phyloP scores from a whole-genome alignment of 176 grass and related monocot species.

The Neostapfia colusana region DNA sequence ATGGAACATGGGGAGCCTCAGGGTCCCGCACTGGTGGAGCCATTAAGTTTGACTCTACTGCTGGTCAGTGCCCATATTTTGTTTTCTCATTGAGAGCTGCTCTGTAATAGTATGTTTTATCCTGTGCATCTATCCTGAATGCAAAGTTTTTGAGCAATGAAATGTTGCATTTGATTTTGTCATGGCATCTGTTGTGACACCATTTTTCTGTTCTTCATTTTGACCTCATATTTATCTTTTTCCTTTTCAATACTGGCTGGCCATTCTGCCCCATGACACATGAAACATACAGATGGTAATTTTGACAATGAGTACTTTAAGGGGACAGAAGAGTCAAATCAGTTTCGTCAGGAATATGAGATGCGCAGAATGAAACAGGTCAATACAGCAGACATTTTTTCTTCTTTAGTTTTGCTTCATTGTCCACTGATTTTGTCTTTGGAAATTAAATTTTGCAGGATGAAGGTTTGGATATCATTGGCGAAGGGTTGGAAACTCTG shows the following conservation, averaged over 20 bases:
- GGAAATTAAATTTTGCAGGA: constrained; percentile 52
- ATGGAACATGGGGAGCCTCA: constrained; percentile 72
- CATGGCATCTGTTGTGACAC: not conserved
- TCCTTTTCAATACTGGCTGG: not conserved
- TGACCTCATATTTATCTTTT: not conserved
- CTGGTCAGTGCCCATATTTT: constrained; percentile 44
- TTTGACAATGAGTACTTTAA: constrained; percentile 90
- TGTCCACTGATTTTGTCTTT: not conserved
- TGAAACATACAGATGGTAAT: constrained; percentile 64
- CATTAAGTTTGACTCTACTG: constrained; percentile 75
- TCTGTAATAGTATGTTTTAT: not conserved
- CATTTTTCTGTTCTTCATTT: not conserved
- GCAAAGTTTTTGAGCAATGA: constrained; percentile 5
- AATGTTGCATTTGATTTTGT: not conserved
- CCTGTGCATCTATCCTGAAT: not conserved
- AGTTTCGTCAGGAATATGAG: constrained; percentile 85
- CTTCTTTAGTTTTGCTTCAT: not conserved
- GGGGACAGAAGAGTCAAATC: constrained; percentile 76
- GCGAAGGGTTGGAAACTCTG: constrained; percentile 85
- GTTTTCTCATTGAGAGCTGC: not conserved
- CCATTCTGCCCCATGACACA: not conserved
- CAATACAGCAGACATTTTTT: not conserved
- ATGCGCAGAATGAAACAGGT: constrained; percentile 92
- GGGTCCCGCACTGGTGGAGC: constrained; percentile 65
- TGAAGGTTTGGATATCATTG: constrained; percentile 85